Percentiles rank a stretch among this genome's conserved stretches.
phyloP scores from a whole-genome alignment of 2,329 filamentous ascomycete species.

The Sarocladium strictum region DNA sequence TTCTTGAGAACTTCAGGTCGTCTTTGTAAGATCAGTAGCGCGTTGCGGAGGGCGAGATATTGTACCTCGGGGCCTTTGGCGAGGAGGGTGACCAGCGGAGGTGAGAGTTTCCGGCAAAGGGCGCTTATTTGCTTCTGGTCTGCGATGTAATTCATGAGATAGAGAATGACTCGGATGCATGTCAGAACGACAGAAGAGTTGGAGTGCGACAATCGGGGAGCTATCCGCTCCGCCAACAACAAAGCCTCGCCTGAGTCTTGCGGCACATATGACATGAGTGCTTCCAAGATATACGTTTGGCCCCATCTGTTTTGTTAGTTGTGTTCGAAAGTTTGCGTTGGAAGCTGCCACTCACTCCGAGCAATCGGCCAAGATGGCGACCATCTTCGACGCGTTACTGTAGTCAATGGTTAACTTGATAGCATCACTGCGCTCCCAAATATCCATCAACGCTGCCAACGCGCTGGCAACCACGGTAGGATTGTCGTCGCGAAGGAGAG shows the following conservation, averaged over 20 bases:
- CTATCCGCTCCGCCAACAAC: constrained; percentile 85
- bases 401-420: constrained; percentile 99
- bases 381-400: constrained; percentile 94
- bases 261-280: constrained; percentile 94
- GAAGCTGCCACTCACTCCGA: constrained; percentile 80
- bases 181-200: constrained; percentile 96
- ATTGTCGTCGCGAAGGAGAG: constrained; percentile 89
- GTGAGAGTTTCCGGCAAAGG: constrained; percentile 87
- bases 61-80: constrained; percentile 98
- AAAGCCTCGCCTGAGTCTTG: constrained; percentile 85
- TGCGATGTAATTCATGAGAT: constrained; percentile 97
- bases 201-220: constrained; percentile 91
- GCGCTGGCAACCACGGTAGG: constrained; percentile 96
- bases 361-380: constrained; percentile 91
- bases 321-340: too few species aligned
- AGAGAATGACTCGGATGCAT: constrained; percentile 92
- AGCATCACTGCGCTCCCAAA: constrained; percentile 95
- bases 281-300: constrained; percentile 96
- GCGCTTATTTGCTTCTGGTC: constrained; percentile 83
- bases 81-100: constrained; percentile 86
- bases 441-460: constrained; percentile 86
- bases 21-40: constrained; percentile 85
- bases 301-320: constrained; percentile 96
- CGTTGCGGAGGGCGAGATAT: constrained; percentile 90
- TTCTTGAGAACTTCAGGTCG: constrained; percentile 90